These are phyloP conservation scores for Capillidium heterosporum DNA, from an alignment of 371 early-diverging fungal genomes.

Conservation along the genomic window DNA sequence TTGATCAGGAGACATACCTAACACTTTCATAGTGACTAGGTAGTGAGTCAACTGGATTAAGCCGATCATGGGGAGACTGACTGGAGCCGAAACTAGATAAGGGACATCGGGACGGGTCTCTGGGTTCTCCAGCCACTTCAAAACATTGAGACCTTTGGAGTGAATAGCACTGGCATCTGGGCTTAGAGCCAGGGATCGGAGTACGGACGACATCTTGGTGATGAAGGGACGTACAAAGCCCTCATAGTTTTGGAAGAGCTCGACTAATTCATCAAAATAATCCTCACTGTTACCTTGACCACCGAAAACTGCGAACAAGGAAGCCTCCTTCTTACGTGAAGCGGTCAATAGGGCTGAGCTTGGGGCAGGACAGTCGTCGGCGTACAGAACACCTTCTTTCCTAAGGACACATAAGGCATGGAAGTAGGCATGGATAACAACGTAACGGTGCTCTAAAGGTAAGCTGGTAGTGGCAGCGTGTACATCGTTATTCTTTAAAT, in stretches of 20 bases:
- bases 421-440: conserved; percentile 63
- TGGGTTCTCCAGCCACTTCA: conserved; percentile 73
- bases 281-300: conserved; percentile 92
- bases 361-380: background rate
- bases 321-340: conserved; percentile 38
- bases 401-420: conserved; percentile 19
- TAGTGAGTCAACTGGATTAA: conserved; percentile 70
- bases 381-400: background rate
- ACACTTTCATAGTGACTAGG: conserved; percentile 51
- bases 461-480: conserved; percentile 53
- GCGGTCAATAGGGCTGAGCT: conserved; percentile 43
- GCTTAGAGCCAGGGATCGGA: conserved; percentile 47
- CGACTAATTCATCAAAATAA: conserved; percentile 80
- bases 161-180: conserved; percentile 48
- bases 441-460: conserved; percentile 31
- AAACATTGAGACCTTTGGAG: conserved; percentile 67
- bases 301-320: conserved; percentile 78
- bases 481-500: conserved; percentile 66
- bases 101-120: conserved; percentile 67
- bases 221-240: conserved; percentile 62
- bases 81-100: conserved; percentile 63
- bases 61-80: conserved; percentile 81
- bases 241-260: conserved; percentile 61
- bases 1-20: conserved; percentile 23
- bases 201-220: conserved; percentile 49